A percentile compares a stretch with the other conserved stretches of the same genome.
These are phyloP conservation scores for Sechiopsis laciniata DNA, from an alignment of 306 rosid genomes.

Conservation along the genomic window DNA sequence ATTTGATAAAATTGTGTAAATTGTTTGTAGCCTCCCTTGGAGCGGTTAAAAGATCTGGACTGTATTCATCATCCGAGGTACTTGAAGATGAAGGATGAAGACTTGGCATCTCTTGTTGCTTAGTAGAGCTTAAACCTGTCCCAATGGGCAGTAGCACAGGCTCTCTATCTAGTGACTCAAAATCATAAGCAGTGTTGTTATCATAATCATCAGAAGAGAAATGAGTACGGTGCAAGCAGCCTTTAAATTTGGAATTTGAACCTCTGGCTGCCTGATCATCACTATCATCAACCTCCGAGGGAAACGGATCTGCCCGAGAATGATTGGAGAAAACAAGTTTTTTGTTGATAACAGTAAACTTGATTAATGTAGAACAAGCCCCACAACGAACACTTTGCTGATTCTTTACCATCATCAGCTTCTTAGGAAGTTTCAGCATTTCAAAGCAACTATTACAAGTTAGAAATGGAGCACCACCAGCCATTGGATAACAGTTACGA, in stretches of 20 bases:
- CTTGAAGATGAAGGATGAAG: slow-evolving; percentile 65
- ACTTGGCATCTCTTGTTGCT: slow-evolving; percentile 59
- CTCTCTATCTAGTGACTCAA: slow-evolving; percentile 71
- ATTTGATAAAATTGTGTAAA: slow-evolving; percentile 33
- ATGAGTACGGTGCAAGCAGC: slow-evolving; percentile 43
- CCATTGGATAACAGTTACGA: slow-evolving; percentile 54
- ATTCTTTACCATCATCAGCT: slow-evolving; percentile 37
- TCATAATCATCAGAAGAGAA: slow-evolving; percentile 87
- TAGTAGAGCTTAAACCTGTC: slow-evolving; percentile 41
- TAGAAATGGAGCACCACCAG: slow-evolving; percentile 89
- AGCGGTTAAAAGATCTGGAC: slow-evolving; percentile 43
- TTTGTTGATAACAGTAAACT: slow-evolving; percentile 42
- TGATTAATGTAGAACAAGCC: slow-evolving; percentile 65
- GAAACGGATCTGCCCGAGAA: slow-evolving; percentile 33
- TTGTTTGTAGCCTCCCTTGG: slow-evolving; percentile 34
- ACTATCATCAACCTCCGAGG: slow-evolving; percentile 31
- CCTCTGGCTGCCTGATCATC: not conserved
- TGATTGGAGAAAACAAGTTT: slow-evolving; percentile 54
- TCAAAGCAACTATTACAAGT: slow-evolving; percentile 76
- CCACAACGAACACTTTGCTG: slow-evolving; percentile 72
- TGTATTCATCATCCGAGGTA: slow-evolving; percentile 69
- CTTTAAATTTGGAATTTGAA: slow-evolving; percentile 30
- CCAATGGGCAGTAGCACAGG: slow-evolving; percentile 39
- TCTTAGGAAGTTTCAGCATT: slow-evolving; percentile 75
- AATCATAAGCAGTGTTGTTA: slow-evolving; percentile 70